Conservation (phyloP, 345 rosid species). For the Angophora floribunda region DNA sequence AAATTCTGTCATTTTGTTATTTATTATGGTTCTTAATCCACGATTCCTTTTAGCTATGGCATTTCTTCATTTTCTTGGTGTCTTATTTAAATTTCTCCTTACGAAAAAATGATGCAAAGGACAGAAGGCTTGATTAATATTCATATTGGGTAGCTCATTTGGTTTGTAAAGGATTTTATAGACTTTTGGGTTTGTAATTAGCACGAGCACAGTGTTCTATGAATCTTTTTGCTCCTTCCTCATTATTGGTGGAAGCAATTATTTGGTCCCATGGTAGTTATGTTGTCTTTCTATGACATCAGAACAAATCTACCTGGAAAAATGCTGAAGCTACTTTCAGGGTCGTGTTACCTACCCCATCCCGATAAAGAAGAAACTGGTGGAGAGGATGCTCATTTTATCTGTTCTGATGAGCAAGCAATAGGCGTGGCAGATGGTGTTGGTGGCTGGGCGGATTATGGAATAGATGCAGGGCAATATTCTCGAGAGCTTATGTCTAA, state of each 20-base stretch:
- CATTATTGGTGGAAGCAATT: neutral
- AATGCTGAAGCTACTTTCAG: constrained; percentile 69
- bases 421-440: constrained; percentile 97
- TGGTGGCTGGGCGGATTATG: constrained; percentile 97
- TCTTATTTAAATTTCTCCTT: neutral
- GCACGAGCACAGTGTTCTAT: neutral
- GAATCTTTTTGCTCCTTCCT: neutral
- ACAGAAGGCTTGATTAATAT: neutral
- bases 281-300: neutral
- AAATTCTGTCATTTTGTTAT: neutral
- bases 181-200: neutral
- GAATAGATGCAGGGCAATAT: constrained; percentile 76
- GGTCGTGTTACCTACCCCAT: constrained; percentile 90
- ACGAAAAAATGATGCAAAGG: neutral
- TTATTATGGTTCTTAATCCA: neutral
- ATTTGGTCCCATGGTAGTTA: neutral
- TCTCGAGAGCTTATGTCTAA: constrained; percentile 95
- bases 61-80: neutral
- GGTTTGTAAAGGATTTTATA: neutral
- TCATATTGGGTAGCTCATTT: neutral
- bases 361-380: constrained; percentile 98
- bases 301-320: constrained; percentile 39
- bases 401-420: constrained; percentile 77
- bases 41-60: neutral
- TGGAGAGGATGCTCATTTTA: constrained; percentile 99